These are phyloP conservation scores for Acacia acuminata DNA, from an alignment of 306 rosid genomes.

Conservation along the genomic window DNA sequence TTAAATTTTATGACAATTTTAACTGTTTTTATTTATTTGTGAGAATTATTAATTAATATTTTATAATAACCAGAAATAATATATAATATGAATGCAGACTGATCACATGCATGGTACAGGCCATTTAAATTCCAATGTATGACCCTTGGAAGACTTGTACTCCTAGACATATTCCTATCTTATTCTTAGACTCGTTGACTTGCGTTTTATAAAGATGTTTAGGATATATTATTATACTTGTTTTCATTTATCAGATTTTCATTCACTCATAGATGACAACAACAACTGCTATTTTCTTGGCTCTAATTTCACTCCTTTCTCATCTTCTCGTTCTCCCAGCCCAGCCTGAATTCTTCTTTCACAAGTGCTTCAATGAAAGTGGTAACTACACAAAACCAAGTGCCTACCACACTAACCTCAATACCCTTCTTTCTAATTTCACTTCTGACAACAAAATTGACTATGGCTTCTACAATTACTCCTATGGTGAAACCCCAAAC, in stretches of 20 bases:
- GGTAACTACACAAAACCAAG: not conserved
- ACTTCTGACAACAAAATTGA: not conserved
- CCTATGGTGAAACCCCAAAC: not conserved
- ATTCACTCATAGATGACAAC: not conserved
- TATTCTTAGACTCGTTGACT: not conserved
- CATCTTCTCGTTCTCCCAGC: not conserved
- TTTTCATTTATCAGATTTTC: not conserved
- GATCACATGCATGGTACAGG: no score
- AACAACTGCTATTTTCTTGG: not conserved
- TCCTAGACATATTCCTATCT: not conserved
- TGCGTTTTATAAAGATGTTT: not conserved
- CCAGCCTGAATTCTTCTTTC: not conserved
- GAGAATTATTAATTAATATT: no score
- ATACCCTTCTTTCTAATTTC: not conserved
- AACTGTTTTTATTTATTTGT: no score
- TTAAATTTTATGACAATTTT: no score
- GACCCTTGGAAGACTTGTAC: not conserved
- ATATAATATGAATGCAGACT: not conserved
- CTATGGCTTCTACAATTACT: slow-evolving; percentile 2
- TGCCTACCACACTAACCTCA: not conserved
- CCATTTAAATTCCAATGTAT: no score
- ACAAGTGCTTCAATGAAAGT: not conserved
- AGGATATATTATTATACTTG: not conserved
- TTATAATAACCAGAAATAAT: no score
- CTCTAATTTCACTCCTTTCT: not conserved